phyloP scores from a whole-genome alignment of 2,329 filamentous ascomycete genomes.

The Penicillium sumatraense region DNA sequence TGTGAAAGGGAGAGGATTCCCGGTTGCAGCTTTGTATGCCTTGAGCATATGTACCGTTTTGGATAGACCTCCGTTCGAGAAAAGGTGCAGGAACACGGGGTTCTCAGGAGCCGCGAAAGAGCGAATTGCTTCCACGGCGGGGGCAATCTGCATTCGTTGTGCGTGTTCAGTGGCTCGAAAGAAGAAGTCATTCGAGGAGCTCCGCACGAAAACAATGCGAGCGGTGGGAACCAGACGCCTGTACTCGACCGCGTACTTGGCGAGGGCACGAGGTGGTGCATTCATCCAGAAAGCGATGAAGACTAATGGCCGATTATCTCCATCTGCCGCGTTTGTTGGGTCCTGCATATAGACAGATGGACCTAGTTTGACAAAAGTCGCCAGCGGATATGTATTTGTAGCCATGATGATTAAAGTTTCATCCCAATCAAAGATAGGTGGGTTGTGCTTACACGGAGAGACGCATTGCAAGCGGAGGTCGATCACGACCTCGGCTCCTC shows the following conservation, averaged over 20 bases:
- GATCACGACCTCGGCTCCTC: too few species aligned
- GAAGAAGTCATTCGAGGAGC: slow-evolving; percentile 40
- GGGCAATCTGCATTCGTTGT: slow-evolving; percentile 34
- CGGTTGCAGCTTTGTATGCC: slow-evolving; percentile 41
- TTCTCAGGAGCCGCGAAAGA: slow-evolving; percentile 25
- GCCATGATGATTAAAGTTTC: slow-evolving; percentile 12
- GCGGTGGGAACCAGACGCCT: slow-evolving; percentile 47
- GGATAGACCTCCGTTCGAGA: slow-evolving; percentile 56
- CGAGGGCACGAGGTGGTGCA: slow-evolving; percentile 47
- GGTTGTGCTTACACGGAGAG: background rate
- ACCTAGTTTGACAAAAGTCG: slow-evolving; percentile 41
- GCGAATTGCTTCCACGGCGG: slow-evolving; percentile 42
- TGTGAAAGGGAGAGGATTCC: slow-evolving; percentile 42
- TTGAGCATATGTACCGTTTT: slow-evolving; percentile 45
- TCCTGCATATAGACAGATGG: slow-evolving; percentile 46
- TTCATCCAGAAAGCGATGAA: slow-evolving; percentile 57
- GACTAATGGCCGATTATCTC: slow-evolving; percentile 30
- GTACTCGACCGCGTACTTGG: slow-evolving; percentile 55
- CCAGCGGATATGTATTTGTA: slow-evolving; percentile 21
- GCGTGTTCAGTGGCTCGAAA: slow-evolving; percentile 27
- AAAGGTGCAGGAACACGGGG: slow-evolving; percentile 51
- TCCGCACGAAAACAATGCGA: slow-evolving; percentile 49
- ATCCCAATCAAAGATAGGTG: background rate
- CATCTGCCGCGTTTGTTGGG: slow-evolving; percentile 21
- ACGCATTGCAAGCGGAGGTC: too few species aligned